Evolutionary conservation across 371 early-diverging fungal genomes (phyloP), one percentile per base, ranked within the genome.

Genomic region (Rhizopus delemar): DNA sequence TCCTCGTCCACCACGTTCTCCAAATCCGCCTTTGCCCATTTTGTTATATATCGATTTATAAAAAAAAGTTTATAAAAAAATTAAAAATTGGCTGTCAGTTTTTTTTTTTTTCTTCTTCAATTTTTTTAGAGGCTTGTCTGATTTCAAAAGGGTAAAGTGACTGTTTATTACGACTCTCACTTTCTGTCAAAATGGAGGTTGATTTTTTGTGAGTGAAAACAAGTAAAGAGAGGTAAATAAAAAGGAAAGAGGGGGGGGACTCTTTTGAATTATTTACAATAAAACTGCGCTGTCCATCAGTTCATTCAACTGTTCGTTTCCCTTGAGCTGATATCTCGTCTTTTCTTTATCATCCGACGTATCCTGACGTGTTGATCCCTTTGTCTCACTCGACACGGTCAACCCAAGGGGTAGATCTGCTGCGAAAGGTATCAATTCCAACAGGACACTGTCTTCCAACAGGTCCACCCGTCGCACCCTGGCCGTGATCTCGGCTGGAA

Each of bases 11-110:
- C 72, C 73, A 56, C 73, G 75, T 65, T 78, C 75, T 46, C 78
- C 73, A 65, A 74, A 78, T 70, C 72, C 74, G 34, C 77, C 77
- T 73, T 69, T 70, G 59, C 74, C 71, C 77, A 77, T 77, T 46
- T 60, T 66, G 41, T 28, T 51, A 16, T 33, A 51, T 54, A 11
- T 57, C 22, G 15, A 22, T 41, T 39, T 11, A 8, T 29, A 15
- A 51, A 51, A 51, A 51, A 41, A 39, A 38, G 38, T 35, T 53
- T n/a, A 31, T 33, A 51, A 51, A 51, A 58, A 38, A 38, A 29
- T n/a, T 46, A 59, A 28, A 46, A 33, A 13, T 43, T 41, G 31
- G 12, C 16, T 15, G 29, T 8, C 15, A 11, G 22, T 7, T 52
- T 38, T 52, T 36, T 53, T 53, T 53, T 53, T 31, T 15, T 54